A percentile compares a stretch with the other conserved stretches of the same genome.
These are phyloP conservation scores for Eleusine indica DNA, from an alignment of 176 grass and related monocot genomes.

Conservation along the genomic window DNA sequence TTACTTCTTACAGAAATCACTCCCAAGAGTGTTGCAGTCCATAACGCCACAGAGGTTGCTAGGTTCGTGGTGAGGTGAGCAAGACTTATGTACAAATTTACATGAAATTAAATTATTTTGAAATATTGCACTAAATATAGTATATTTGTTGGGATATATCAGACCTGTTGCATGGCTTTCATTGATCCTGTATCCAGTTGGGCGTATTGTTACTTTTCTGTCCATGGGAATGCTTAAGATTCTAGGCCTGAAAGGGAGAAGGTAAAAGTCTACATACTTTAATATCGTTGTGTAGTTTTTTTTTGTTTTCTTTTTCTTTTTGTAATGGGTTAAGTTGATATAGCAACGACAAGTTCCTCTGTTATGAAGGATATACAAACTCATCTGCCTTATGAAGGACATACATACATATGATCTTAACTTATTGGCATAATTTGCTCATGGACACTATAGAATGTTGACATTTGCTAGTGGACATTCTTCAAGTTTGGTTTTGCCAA, in stretches of 20 bases:
- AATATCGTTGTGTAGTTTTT: background rate
- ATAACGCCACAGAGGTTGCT: slow-evolving; percentile 92
- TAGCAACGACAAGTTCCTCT: no score
- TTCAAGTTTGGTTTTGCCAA: no score
- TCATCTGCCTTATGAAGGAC: no score
- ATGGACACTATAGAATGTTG: no score
- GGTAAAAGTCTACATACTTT: slow-evolving; percentile 47
- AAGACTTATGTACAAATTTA: slow-evolving; percentile 13
- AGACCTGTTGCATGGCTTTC: slow-evolving; percentile 99
- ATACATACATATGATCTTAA: no score
- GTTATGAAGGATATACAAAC: no score
- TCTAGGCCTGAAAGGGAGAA: slow-evolving; percentile 92
- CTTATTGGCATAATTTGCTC: no score
- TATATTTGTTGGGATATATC: slow-evolving; percentile 61
- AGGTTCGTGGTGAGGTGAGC: slow-evolving; percentile 95
- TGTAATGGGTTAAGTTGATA: no score
- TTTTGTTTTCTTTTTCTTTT: slow-evolving; percentile 1
- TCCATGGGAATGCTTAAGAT: slow-evolving; percentile 98
- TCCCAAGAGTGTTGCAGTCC: slow-evolving; percentile 95
- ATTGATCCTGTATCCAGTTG: slow-evolving; percentile 90
- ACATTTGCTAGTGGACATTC: no score
- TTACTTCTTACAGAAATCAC: slow-evolving; percentile 98
- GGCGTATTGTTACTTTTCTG: slow-evolving; percentile 82
- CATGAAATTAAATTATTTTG: background rate
- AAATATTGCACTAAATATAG: slow-evolving; percentile 25